A percentile compares a stretch with the other conserved stretches of the same genome.
These are phyloP conservation scores for Wickerhamiella nectarea DNA, from an alignment of 805 yeast species.

Conservation along the genomic window DNA sequence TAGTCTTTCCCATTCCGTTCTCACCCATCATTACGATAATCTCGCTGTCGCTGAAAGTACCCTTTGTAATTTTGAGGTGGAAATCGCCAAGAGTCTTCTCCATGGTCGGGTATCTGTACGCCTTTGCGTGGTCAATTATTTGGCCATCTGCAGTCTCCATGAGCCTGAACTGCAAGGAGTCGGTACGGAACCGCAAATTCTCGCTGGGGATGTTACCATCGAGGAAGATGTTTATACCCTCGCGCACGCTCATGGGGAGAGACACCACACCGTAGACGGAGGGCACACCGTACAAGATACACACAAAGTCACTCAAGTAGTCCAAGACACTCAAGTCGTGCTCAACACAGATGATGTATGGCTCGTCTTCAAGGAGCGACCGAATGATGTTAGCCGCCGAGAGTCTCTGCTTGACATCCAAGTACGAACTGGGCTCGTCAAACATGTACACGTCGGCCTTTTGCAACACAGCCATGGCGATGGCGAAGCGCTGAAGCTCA, in stretches of 20 bases:
- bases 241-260: constrained; percentile 91
- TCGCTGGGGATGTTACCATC: constrained; percentile 98
- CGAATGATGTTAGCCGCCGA: constrained; percentile 94
- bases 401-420: constrained; percentile 97
- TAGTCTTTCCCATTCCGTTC: constrained; percentile 99
- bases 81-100: constrained; percentile 92
- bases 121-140: constrained; percentile 63
- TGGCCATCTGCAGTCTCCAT: constrained; percentile 76
- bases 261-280: constrained; percentile 98
- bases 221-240: constrained; percentile 95
- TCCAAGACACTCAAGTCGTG: constrained; percentile 97
- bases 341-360: constrained; percentile 90
- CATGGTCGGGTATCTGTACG: constrained; percentile 69
- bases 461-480: constrained; percentile 95
- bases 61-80: constrained; percentile 64
- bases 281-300: constrained; percentile 95
- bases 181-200: constrained; percentile 92
- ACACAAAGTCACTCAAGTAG: constrained; percentile 89
- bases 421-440: constrained; percentile 96
- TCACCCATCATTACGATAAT: constrained; percentile 99
- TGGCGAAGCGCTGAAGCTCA: constrained; percentile 95
- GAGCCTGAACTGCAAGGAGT: constrained; percentile 84
- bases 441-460: constrained; percentile 94
- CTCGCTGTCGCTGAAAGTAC: constrained; percentile 92
- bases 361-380: constrained; percentile 57